Evolutionary conservation across 2,329 filamentous ascomycete genomes (phyloP).

Genomic region (Penicillium thymicola): DNA sequence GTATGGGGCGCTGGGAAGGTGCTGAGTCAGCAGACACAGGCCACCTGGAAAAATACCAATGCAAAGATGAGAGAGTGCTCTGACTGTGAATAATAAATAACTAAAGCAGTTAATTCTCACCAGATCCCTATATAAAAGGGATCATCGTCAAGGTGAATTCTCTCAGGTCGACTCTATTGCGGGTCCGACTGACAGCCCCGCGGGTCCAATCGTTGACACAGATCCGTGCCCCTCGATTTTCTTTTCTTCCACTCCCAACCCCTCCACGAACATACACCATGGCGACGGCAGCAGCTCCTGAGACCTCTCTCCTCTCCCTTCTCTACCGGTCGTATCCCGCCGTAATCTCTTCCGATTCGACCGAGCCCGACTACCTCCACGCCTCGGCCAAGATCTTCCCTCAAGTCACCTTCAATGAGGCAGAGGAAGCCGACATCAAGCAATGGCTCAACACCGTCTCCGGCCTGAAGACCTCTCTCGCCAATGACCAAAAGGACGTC

Average conservation of each 20-base stretch:
- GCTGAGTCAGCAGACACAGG: slow-evolving; percentile 7
- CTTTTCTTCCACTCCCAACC: slow-evolving; percentile 20
- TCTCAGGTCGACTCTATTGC: slow-evolving; percentile 21
- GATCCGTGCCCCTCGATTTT: slow-evolving; percentile 31
- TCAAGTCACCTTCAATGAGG: slow-evolving; percentile 66
- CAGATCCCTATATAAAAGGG: slow-evolving; percentile 9
- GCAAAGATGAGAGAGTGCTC: neutral
- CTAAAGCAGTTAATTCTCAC: neutral
- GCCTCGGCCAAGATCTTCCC: slow-evolving; percentile 63
- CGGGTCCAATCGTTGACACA: slow-evolving; percentile 26
- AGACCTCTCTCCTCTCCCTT: slow-evolving; percentile 44
- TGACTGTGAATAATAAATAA: neutral
- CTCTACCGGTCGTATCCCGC: slow-evolving; percentile 46
- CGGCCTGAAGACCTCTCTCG: slow-evolving; percentile 57
- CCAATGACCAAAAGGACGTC: slow-evolving; percentile 53
- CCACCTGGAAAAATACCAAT: neutral
- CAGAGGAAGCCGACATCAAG: slow-evolving; percentile 81
- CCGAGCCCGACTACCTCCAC: slow-evolving; percentile 44
- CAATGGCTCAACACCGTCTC: slow-evolving; percentile 81
- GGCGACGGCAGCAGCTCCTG: slow-evolving; percentile 36
- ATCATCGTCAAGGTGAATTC: slow-evolving; percentile 18
- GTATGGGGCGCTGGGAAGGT: too few species aligned
- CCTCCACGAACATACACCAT: slow-evolving; percentile 28
- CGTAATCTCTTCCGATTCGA: slow-evolving; percentile 39
- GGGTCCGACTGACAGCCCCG: slow-evolving; percentile 25